Evolutionary conservation across 2,329 filamentous ascomycete species (phyloP).

Genomic region (Cordyceps militaris): DNA sequence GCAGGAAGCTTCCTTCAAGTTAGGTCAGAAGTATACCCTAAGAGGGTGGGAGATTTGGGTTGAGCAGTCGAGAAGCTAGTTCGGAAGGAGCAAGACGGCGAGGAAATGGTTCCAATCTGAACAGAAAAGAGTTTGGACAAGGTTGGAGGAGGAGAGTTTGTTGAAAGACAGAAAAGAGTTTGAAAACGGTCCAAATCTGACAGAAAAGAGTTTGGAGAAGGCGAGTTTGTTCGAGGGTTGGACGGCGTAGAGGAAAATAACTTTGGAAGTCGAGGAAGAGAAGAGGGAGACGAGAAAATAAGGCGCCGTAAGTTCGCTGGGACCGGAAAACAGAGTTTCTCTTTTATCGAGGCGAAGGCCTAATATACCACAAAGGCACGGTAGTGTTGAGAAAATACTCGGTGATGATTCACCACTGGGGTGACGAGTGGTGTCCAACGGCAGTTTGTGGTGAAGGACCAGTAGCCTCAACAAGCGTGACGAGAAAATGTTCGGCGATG

Average conservation of each 20-base stretch:
- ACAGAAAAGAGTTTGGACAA: no score
- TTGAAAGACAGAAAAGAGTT: no score
- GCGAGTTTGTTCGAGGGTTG: neutral
- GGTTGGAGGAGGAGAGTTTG: no score
- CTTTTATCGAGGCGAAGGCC: neutral
- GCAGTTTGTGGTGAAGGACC: no score
- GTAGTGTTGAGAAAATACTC: neutral
- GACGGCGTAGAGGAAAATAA: neutral
- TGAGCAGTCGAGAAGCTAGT: neutral
- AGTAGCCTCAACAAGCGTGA: no score
- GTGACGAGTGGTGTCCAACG: neutral
- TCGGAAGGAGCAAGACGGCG: neutral
- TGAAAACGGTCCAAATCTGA: neutral
- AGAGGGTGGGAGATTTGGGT: neutral
- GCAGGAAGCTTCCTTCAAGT: neutral
- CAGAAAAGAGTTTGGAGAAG: neutral
- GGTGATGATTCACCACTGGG: conserved; percentile 4
- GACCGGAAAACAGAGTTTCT: neutral
- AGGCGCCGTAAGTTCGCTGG: neutral
- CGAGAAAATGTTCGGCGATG: neutral
- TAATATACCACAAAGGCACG: no score
- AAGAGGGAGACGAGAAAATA: neutral
- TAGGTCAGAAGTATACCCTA: neutral
- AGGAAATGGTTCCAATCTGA: no score
- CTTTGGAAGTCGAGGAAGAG: neutral